Evolutionary conservation across 768 basidiomycete genomes (phyloP).

Genomic region (Cyathus striatus): DNA sequence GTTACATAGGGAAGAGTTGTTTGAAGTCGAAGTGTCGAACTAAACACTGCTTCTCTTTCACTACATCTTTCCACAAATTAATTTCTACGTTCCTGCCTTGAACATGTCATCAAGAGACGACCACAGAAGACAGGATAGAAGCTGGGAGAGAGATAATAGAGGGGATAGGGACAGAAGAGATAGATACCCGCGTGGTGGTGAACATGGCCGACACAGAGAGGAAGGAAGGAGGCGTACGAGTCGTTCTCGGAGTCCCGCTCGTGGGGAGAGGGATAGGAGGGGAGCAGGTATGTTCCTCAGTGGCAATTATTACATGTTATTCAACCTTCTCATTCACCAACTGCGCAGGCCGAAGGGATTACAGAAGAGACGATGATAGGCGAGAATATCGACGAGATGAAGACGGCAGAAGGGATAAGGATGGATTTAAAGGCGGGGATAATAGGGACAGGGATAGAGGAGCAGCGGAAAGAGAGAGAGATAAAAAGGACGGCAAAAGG

Average conservation of each 20-base stretch:
- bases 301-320: neutral
- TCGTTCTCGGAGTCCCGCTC: constrained; percentile 44
- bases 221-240: constrained; percentile 41
- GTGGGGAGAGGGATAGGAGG: constrained; percentile 35
- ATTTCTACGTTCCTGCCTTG: neutral
- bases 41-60: neutral
- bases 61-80: neutral
- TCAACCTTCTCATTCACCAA: constrained; percentile 15
- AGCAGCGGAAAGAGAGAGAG: constrained; percentile 24
- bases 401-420: constrained; percentile 28
- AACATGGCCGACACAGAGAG: constrained; percentile 32
- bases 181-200: constrained; percentile 23
- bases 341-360: constrained; percentile 12
- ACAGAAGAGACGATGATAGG: constrained; percentile 29
- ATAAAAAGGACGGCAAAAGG: constrained; percentile 29
- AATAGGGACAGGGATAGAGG: constrained; percentile 32
- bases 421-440: too few species aligned
- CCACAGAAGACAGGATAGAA: constrained; percentile 53
- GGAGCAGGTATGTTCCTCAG: constrained; percentile 12
- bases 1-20: too few species aligned
- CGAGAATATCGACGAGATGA: constrained; percentile 34
- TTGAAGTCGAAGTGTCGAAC: neutral
- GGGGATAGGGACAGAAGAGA: constrained; percentile 37
- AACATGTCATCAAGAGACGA: constrained; percentile 56
- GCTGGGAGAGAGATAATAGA: constrained; percentile 58